Conservation (phyloP, 768 basidiomycete species). For the Mycena kentingensis region DNA sequence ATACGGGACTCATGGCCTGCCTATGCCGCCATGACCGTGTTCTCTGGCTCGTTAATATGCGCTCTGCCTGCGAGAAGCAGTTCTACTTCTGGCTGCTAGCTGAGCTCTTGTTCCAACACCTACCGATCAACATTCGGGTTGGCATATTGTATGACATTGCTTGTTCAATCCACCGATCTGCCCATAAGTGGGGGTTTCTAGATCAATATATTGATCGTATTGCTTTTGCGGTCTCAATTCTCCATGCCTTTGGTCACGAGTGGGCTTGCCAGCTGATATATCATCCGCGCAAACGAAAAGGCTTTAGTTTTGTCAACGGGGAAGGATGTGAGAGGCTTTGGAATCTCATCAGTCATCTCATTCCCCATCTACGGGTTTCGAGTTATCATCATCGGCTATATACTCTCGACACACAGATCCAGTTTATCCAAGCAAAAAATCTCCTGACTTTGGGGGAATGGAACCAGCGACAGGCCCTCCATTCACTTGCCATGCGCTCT, state of each 20-base stretch:
- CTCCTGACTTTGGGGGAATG: conserved; percentile 19
- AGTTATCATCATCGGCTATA: conserved; percentile 30
- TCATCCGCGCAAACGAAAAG: conserved; percentile 36
- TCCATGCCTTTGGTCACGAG: conserved; percentile 44
- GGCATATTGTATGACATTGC: conserved; percentile 39
- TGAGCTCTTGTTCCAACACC: conserved; percentile 32
- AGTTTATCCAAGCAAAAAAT: conserved; percentile 17
- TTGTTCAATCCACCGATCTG: conserved; percentile 36
- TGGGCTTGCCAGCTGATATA: conserved; percentile 41
- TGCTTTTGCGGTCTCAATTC: conserved; percentile 34
- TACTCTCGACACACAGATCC: conserved; percentile 28
- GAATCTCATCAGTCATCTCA: conserved; percentile 28
- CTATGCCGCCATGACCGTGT: too few species aligned
- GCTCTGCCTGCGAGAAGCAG: too few species aligned
- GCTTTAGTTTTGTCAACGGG: conserved; percentile 32
- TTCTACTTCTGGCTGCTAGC: conserved; percentile 36
- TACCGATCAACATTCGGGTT: conserved; percentile 30
- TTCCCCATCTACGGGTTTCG: conserved; percentile 30
- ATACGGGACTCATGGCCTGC: too few species aligned
- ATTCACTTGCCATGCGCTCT: conserved; percentile 1
- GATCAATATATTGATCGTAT: conserved; percentile 26
- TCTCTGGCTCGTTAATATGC: too few species aligned
- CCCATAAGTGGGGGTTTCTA: conserved; percentile 30
- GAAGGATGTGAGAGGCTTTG: conserved; percentile 39
- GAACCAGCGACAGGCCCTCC: background rate